Evolutionary conservation across 176 grass and related monocot species (phyloP), one percentile per base, ranked within the genome.

Genomic region (Elymus sibiricus): DNA sequence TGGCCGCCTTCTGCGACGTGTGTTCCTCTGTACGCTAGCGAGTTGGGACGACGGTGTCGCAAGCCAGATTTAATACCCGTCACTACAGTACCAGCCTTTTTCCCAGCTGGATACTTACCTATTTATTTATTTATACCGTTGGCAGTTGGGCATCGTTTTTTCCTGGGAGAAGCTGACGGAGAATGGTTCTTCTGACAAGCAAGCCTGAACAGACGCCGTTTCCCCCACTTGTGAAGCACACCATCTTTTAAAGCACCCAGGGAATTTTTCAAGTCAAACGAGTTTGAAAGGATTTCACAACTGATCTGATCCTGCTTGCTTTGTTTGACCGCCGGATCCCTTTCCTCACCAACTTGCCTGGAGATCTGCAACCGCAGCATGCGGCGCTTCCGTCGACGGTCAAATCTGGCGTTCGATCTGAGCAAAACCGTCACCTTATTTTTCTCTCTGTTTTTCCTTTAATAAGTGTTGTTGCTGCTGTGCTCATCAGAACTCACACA

Each of bases 301-400:
- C 22, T 4, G 79, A 55, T 51, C 28, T 77, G 43, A 76, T 79
- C 81, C 24, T 21, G 69, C 70, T 66, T 27, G 81, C 89, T 84
- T 87, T 46, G 85, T 91, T 91, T 91, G 81, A 84, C 89, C 77
- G 34, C 17, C 9, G 24, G 89, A 87, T 77, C 68, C 85, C 69
- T 74, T 47, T 12, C 43, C 47, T 10, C 13, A 51, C 51, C 51
- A 84, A 74, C 60, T 32, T 87, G 85, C 38, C 69, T 81, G 29
- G 80, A 91, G 81, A 91, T 91, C 85, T 80, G 77, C 88, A 73
- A 9, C 55, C 19, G 55, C 61, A 22, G 72, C 71, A 44, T 65
- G 65, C 66, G 14, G 59, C 77, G 70, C 39, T 71, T 70, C n/a
- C 31, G 34, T 21, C 83, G 49, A 21, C 82, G 25, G 83, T 82